Evolutionary conservation across 306 rosid species (phyloP), one percentile per base, ranked within the genome.

Genomic region (Styphnolobium japonicum): DNA sequence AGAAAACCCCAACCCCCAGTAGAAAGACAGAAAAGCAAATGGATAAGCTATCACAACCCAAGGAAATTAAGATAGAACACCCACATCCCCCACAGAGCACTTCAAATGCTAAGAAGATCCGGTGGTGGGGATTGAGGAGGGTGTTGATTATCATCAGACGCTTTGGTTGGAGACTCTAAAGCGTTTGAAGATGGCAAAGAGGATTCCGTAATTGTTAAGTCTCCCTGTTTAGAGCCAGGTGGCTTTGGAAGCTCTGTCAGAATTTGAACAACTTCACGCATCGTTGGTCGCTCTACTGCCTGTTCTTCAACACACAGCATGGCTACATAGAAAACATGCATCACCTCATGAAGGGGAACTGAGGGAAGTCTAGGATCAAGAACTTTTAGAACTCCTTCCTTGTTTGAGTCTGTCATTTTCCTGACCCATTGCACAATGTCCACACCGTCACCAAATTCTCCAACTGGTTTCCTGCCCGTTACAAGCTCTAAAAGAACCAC

Each of bases 241-340:
- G 89, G 40, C 80, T 85, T 92, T 60, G 98, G 98, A 25, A 95
- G 84, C 88, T 95, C 99, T 0, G 99, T 93, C 6, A 95, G 91
- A 43, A 95, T 95, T 86, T 95, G 99, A 77, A 95, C 97, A 23
- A 95, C 99, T 83, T 95, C 99, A 0, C 99, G 85, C 99, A 95
- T 95, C 3, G 99, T 93, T 33, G 98, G 99, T 29, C 99, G 86
- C 85, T 93, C 98, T 15, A 95, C 97, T 3, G 98, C 99, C 11
- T 93, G 99, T 65, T 95, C 99, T 83, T 95, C 99, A 14, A 95
- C 99, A 27, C 99, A 95, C 0, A 95, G 87, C 92, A 95, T 86
- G 31, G 99, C 99, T 7, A 95, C 96, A 34, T 95, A 91, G 85
- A 95, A 95, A 2, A 93, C 88, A 77, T 95, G 98, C 89, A 88